Evolutionary conservation across 2,329 filamentous ascomycete species (phyloP), one percentile per base, ranked within the genome.

Genomic region (Curvularia verruculosa): DNA sequence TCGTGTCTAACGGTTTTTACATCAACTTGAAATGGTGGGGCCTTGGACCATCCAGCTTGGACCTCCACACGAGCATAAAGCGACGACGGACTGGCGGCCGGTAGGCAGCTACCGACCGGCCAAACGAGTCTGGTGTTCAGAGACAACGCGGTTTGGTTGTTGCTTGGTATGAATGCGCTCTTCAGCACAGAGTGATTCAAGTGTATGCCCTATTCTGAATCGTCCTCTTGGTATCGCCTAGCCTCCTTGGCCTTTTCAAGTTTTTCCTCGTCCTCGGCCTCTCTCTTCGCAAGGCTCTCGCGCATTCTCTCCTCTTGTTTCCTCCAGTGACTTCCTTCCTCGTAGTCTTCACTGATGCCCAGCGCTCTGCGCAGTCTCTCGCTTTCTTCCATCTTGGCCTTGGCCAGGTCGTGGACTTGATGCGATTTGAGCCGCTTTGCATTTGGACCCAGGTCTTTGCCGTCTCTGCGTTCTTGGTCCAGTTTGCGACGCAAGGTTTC

Each of bases 331-430:
- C 88, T 85, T 5, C 91, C 92, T 76, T 96, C 91, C 72, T 94
- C 88, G 69, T 95, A 95, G 74, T 94, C 85, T 72, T 89, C 88
- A 72, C 88, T 88, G 69, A 98, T 96, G 48, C 92, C 93, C 65
- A 99, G 82, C 7, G 95, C 95, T 77, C 84, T 90, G 63, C 94
- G 82, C 74, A 99, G 80, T 68, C 90, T 85, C 79, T 98, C 93
- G 77, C 89, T 96, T 83, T 99, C 95, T 75, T 91, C 89, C 66
- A 96, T 94, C 84, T 99, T 99, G 58, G 94, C 95, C 70, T 95
- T 90, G 18, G 95, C 95, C 75, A 96, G 84, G 79, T 98, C 95
- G 80, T 99, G 95, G 19, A 98, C 92, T 78, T 98, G 92, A 78
- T 98, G 92, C 64, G 88, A 84, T 79, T 98, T 99, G 63, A 98